These are phyloP conservation scores for Fusarium succisae DNA, from an alignment of 2,329 filamentous ascomycete species.

Conservation along the genomic window DNA sequence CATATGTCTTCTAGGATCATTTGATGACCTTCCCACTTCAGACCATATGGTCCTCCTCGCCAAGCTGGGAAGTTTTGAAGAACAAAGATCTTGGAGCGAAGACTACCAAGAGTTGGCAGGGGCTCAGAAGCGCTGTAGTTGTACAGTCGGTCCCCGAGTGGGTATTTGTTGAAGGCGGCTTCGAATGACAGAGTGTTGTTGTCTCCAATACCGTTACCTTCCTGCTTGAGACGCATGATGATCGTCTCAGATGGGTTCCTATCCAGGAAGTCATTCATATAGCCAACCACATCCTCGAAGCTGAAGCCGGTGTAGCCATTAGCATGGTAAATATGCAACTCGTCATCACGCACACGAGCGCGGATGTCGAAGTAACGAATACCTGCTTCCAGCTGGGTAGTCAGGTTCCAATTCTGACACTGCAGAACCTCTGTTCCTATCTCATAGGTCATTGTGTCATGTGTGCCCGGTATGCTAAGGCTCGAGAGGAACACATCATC, in stretches of 20 bases:
- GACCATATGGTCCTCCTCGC: conserved; percentile 50
- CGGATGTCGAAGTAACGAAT: conserved; percentile 62
- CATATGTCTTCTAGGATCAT: conserved; percentile 60
- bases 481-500: conserved; percentile 53
- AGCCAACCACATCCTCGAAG: conserved; percentile 54
- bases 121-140: conserved; percentile 44
- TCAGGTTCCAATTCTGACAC: conserved; percentile 59
- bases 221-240: conserved; percentile 61
- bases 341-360: conserved; percentile 53
- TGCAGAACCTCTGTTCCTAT: conserved; percentile 50
- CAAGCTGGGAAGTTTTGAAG: conserved; percentile 57
- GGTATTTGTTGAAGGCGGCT: conserved; percentile 55
- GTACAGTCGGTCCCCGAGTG: conserved; percentile 50
- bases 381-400: conserved; percentile 56
- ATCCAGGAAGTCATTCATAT: conserved; percentile 58
- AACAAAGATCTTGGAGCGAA: conserved; percentile 58
- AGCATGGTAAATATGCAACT: conserved; percentile 60
- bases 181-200: conserved; percentile 54
- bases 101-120: conserved; percentile 55
- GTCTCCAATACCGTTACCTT: conserved; percentile 50
- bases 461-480: conserved; percentile 62
- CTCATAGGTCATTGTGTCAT: conserved; percentile 62
- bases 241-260: conserved; percentile 57
- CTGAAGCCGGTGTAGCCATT: conserved; percentile 56
- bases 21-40: conserved; percentile 55